Evolutionary conservation across 805 yeast genomes (phyloP).

Genomic region (Metschnikowia baotianmanensis): DNA sequence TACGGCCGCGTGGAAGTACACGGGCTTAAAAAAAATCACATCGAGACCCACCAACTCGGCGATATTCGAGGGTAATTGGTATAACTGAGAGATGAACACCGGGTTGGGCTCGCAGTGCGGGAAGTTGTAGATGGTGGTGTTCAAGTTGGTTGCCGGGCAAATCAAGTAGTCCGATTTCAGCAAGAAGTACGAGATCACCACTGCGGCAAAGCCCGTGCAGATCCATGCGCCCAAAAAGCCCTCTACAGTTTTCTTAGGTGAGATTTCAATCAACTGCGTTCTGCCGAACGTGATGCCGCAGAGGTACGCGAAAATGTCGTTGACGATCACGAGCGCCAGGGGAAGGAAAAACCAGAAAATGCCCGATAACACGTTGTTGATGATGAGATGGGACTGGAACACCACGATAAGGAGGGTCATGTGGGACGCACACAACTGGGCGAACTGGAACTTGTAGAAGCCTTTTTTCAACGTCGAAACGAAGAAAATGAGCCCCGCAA

Average conservation of each 20-base stretch:
- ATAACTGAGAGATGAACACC: constrained; percentile 79
- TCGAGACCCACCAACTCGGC: constrained; percentile 47
- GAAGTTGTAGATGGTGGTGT: constrained; percentile 59
- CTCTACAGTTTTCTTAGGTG: constrained; percentile 97
- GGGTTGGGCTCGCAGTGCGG: constrained; percentile 82
- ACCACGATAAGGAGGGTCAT: constrained; percentile 89
- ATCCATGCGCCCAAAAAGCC: constrained; percentile 98
- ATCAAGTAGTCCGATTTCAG: constrained; percentile 71
- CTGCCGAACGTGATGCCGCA: constrained; percentile 96
- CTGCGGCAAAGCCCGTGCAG: constrained; percentile 77
- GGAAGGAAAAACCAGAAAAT: constrained; percentile 94
- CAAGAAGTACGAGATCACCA: constrained; percentile 61
- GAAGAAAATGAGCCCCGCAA: constrained; percentile 84
- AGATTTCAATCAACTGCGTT: constrained; percentile 87
- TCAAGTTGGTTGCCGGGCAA: constrained; percentile 76
- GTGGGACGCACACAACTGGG: constrained; percentile 89
- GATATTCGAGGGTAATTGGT: constrained; percentile 68
- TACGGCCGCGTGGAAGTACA: constrained; percentile 82
- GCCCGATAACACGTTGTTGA: constrained; percentile 85
- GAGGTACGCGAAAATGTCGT: constrained; percentile 93
- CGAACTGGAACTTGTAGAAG: constrained; percentile 86
- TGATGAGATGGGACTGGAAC: constrained; percentile 90
- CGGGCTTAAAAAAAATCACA: constrained; percentile 69
- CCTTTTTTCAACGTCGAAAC: constrained; percentile 89
- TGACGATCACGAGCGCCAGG: constrained; percentile 84